These are phyloP conservation scores for Crithidia sp. DNA, from an alignment of 208 protist species.

Conservation along the genomic window DNA sequence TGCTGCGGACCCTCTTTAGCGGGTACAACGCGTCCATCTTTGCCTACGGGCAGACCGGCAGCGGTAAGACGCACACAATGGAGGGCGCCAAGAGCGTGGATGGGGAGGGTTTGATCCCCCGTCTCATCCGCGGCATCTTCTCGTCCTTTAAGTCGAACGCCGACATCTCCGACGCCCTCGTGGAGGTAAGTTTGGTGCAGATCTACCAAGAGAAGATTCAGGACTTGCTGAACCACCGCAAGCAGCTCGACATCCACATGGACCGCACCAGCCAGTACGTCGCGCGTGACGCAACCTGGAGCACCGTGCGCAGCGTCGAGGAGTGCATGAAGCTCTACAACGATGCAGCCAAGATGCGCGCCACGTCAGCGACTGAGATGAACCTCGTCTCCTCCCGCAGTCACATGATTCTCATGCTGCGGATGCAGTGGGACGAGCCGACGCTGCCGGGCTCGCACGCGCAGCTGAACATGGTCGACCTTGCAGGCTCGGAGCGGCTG, in stretches of 20 bases:
- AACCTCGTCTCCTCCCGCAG: constrained; percentile 91
- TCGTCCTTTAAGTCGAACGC: constrained; percentile 56
- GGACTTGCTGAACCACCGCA: constrained; percentile 79
- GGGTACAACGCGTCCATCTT: constrained; percentile 93
- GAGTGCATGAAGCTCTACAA: constrained; percentile 87
- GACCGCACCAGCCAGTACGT: constrained; percentile 88
- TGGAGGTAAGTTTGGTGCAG: constrained; percentile 87
- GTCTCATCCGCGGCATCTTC: constrained; percentile 82
- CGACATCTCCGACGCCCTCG: constrained; percentile 72
- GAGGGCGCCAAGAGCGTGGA: constrained; percentile 61
- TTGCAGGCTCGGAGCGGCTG: constrained; percentile 93
- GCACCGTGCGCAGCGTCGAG: constrained; percentile 52
- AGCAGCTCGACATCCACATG: constrained; percentile 91
- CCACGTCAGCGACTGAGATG: constrained; percentile 89
- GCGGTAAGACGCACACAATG: constrained; percentile 94
- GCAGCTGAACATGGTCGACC: constrained; percentile 94
- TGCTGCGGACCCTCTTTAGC: constrained; percentile 76
- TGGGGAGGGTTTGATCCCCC: constrained; percentile 70
- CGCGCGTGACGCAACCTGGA: constrained; percentile 84
- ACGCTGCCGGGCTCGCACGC: constrained; percentile 80
- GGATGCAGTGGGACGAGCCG: constrained; percentile 91
- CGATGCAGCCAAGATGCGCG: constrained; percentile 72
- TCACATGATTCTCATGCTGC: constrained; percentile 92
- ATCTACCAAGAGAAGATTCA: constrained; percentile 93
- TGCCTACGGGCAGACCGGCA: constrained; percentile 97